A percentile compares a stretch with the other conserved stretches of the same genome.
phyloP scores from a whole-genome alignment of 495 filamentous ascomycete species.

The Neurospora tetrasperma region DNA sequence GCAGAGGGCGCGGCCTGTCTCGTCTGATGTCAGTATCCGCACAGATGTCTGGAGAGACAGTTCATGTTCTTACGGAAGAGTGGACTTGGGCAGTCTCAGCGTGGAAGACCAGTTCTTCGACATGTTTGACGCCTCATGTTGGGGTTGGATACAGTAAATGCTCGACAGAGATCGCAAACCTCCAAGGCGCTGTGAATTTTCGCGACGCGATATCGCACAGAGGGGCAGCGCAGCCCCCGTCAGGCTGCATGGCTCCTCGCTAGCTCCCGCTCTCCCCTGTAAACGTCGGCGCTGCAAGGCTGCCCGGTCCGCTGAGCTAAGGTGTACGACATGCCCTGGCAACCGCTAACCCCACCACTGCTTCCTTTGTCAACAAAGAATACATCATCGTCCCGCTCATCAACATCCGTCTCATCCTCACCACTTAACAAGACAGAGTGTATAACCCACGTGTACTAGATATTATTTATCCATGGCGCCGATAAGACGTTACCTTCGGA shows the following conservation, averaged over 20 bases:
- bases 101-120: constrained; percentile 40
- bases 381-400: neutral
- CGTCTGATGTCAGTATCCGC: neutral
- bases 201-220: constrained; percentile 2
- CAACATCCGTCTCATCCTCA: neutral
- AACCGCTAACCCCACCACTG: neutral
- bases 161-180: neutral
- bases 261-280: constrained; percentile 5
- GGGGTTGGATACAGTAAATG: neutral
- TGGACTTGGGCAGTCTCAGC: constrained; percentile 38
- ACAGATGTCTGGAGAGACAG: neutral
- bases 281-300: constrained; percentile 13
- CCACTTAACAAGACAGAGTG: no score
- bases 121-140: constrained; percentile 25
- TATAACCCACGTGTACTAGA: constrained; percentile 1
- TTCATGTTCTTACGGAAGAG: constrained; percentile 31
- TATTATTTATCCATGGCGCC: constrained; percentile 51
- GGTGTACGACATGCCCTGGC: neutral
- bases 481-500: constrained; percentile 71
- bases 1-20: constrained; percentile 36
- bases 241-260: constrained; percentile 1
- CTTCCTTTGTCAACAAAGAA: neutral
- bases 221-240: neutral
- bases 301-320: constrained; percentile 1
- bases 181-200: constrained; percentile 3